phyloP scores from a whole-genome alignment of 345 rosid species.

The Euphorbia tirucalli region DNA sequence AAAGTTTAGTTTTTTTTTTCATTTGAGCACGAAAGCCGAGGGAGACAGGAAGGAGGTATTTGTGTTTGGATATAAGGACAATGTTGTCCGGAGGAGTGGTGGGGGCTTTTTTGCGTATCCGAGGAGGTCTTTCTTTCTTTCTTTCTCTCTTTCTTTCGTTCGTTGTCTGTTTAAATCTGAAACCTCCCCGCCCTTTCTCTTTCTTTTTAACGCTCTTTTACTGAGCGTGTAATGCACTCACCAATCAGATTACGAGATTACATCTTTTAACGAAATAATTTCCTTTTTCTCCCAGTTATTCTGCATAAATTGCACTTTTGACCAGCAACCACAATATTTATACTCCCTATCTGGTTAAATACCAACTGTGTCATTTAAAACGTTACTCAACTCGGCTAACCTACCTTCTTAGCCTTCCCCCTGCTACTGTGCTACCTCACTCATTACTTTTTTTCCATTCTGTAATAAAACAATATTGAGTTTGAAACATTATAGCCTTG shows the following conservation, averaged over 20 bases:
- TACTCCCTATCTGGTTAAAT: too few relatives aligned
- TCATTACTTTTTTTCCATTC: too few relatives aligned
- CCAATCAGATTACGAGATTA: neutral
- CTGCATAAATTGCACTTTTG: neutral
- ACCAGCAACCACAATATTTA: too few relatives aligned
- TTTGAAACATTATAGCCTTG: too few relatives aligned
- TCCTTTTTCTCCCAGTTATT: neutral
- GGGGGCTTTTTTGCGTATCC: slow-evolving; percentile 6
- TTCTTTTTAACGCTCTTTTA: too few relatives aligned
- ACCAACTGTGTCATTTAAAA: too few relatives aligned
- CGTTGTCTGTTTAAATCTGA: neutral
- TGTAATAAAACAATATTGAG: too few relatives aligned
- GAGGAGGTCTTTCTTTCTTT: neutral
- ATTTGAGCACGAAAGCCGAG: neutral
- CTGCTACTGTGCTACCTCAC: too few relatives aligned
- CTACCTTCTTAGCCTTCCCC: too few relatives aligned
- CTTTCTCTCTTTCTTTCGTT: neutral
- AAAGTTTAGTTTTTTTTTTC: neutral
- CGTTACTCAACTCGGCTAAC: too few relatives aligned
- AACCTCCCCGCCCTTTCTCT: neutral
- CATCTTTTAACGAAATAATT: neutral
- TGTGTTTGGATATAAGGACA: neutral
- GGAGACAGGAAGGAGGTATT: too few relatives aligned
- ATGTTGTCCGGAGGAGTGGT: neutral
- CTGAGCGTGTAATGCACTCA: neutral